These are phyloP conservation scores for Rugonectria rugulosa DNA, from an alignment of 2,329 filamentous ascomycete genomes.

Conservation along the genomic window DNA sequence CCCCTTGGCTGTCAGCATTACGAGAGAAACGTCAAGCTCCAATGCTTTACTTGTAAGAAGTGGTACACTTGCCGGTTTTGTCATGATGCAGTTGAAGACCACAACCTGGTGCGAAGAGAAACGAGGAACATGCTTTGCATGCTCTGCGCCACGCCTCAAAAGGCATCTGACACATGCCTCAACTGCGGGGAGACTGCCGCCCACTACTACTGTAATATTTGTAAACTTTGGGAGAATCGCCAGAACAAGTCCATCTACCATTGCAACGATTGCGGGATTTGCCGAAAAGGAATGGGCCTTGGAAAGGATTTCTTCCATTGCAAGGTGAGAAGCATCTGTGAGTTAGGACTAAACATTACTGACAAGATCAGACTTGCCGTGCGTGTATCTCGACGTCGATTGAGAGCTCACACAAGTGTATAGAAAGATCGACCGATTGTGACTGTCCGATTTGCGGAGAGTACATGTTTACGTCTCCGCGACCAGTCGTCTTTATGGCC, in stretches of 20 bases:
- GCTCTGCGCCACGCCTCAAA: slow-evolving; percentile 87
- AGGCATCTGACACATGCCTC: slow-evolving; percentile 78
- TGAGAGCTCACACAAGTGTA: slow-evolving; percentile 86
- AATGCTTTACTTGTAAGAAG: slow-evolving; percentile 86
- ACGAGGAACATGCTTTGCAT: slow-evolving; percentile 98
- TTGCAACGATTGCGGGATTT: slow-evolving; percentile 95
- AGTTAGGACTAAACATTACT: slow-evolving; percentile 7
- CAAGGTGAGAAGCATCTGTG: slow-evolving; percentile 68
- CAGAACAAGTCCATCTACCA: slow-evolving; percentile 92
- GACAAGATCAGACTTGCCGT: slow-evolving; percentile 73
- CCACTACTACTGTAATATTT: slow-evolving; percentile 91
- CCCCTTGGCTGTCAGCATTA: slow-evolving; percentile 89
- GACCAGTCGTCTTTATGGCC: slow-evolving; percentile 89
- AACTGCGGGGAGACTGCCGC: slow-evolving; percentile 80
- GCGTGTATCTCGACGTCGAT: slow-evolving; percentile 93
- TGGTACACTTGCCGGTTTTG: slow-evolving; percentile 98
- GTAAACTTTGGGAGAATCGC: slow-evolving; percentile 97
- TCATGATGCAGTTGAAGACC: slow-evolving; percentile 84
- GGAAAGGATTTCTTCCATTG: slow-evolving; percentile 99
- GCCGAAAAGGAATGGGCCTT: slow-evolving; percentile 85
- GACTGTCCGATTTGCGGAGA: slow-evolving; percentile 97
- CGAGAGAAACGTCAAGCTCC: slow-evolving; percentile 92
- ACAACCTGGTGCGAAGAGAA: slow-evolving; percentile 79
- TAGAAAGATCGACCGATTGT: slow-evolving; percentile 92
- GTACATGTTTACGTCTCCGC: slow-evolving; percentile 92